Evolutionary conservation across 345 rosid species (phyloP).

Genomic region (Tarenaya hassleriana): DNA sequence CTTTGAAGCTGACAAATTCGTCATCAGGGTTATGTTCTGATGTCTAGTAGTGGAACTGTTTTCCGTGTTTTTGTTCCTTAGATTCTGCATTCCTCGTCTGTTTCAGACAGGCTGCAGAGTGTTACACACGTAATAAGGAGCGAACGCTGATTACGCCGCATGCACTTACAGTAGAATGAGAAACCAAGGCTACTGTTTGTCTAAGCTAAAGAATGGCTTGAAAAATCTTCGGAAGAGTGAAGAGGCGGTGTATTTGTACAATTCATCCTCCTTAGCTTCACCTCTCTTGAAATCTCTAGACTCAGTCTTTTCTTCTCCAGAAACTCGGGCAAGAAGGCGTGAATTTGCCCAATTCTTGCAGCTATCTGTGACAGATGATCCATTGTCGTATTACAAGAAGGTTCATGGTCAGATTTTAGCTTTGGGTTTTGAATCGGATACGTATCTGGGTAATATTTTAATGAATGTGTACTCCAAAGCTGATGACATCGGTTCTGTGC

Average conservation of each 20-base stretch:
- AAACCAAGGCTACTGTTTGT: constrained; percentile 11
- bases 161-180: constrained; percentile 15
- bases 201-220: too few species aligned
- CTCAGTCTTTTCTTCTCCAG: constrained; percentile 21
- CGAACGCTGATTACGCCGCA: too few species aligned
- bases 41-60: too few species aligned
- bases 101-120: too few species aligned
- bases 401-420: constrained; percentile 44
- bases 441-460: constrained; percentile 42
- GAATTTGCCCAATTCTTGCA: constrained; percentile 41
- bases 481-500: constrained; percentile 27
- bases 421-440: constrained; percentile 36
- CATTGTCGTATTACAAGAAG: constrained; percentile 24
- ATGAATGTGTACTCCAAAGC: constrained; percentile 26
- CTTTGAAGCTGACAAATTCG: too few species aligned
- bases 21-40: too few species aligned
- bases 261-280: constrained; percentile 14
- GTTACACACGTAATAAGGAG: too few species aligned
- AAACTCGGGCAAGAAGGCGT: constrained; percentile 25
- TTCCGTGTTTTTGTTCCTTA: too few species aligned
- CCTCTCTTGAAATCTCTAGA: constrained; percentile 15
- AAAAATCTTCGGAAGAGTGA: constrained; percentile 13
- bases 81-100: too few species aligned
- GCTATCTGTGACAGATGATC: constrained; percentile 22
- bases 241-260: constrained; percentile 16